Evolutionary conservation across 164 flowering plant species (phyloP), one percentile per base, ranked within the genome.

Genomic region (Brasenia schreberi): DNA sequence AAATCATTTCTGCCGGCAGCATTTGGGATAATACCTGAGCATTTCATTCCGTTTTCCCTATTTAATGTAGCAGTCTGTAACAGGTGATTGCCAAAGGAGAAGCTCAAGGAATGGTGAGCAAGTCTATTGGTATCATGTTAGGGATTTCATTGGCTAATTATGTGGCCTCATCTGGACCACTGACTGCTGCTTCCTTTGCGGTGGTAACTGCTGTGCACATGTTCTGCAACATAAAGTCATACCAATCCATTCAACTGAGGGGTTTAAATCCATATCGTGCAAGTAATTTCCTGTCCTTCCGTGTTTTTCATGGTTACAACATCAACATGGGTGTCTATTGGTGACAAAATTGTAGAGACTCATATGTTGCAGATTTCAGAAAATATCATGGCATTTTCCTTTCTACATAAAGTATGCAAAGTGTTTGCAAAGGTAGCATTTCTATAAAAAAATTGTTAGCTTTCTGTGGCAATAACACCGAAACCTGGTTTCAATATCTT

Each of bases 21-120:
- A 64, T 49, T 3, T 4, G 10, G 17, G 16, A 49, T 49, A 4
- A 49, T 49, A 3, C 4, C 56, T 49, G 56, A 49, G 56, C 4
- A 33, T 3, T 33, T 49, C 16, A 14, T 49, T 49, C 56, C 56
- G 1, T 49, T 49, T 49, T 5, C 56, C 16, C 4, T 49, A 49
- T 49, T 14, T 49, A 49, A 49, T 49, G 0, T 49, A 49, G 56
- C 56, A 42, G 18, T 45, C 18, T 61, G 27, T 78, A 73, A 61
- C 81, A 94, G 99, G 97, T 94, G 56, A 94, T 94, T 79, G 99
- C 99, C 1, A 94, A 94, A 72, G 99, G 99, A 62, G 99, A 94
- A 85, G 99, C 97, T 74, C 99, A 91, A 79, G 99, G 99, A 78
- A 94, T 91, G 99, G 96, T 91, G 76, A 94, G 99, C 96, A 91